Evolutionary conservation across 75 land plant genomes (phyloP), one percentile per base, ranked within the genome.

Genomic region (Pinus tabuliformis): DNA sequence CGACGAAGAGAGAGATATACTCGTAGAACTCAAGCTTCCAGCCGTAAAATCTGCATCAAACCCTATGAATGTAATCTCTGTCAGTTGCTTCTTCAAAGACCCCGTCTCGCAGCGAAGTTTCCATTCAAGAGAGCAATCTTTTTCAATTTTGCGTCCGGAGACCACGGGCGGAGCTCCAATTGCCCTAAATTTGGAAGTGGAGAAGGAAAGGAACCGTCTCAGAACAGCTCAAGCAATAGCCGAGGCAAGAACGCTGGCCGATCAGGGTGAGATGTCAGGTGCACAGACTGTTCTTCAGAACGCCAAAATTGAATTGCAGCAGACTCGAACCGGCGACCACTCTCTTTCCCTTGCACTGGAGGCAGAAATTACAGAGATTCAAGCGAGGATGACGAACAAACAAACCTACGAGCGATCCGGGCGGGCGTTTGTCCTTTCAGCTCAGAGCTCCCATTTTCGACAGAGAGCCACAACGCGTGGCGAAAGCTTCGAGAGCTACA

Each of bases 1-100:
- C 33, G 91, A 88, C 37, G 96, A 96, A 77, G 92, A 86, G 74
- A 83, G 93, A 75, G 94, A 96, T 73, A 73, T 93, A 12, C 77
- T 96, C 60, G 66, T 96, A 52, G 99, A 96, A 58, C 65, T 96
- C 14, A 75, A 76, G 57, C 82, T 93, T 4, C 89, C 98, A 12
- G 37, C 83, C 21, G 15, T 56, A 15, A 11, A 71, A 1, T 30
- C 68, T 1, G 58, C 65, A 0, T 20, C 17, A 16, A 56, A 75
- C 77, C 22, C 78, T 78, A 82, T 71, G 58, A 81, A 74, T 45
- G 72, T 88, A 14, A 17, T 94, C 54, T 75, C 86, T 65, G 83
- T 87, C 14, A 73, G 81, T 36, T 89, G 84, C 70, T 54, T 65
- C 6, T 84, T 73, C 89, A 80, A 76, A 28, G 93, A 89, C 71